Base-by-base conservation (phyloP, 1,284 basidiomycete species). In the Clitocybe nebularis region DNA sequence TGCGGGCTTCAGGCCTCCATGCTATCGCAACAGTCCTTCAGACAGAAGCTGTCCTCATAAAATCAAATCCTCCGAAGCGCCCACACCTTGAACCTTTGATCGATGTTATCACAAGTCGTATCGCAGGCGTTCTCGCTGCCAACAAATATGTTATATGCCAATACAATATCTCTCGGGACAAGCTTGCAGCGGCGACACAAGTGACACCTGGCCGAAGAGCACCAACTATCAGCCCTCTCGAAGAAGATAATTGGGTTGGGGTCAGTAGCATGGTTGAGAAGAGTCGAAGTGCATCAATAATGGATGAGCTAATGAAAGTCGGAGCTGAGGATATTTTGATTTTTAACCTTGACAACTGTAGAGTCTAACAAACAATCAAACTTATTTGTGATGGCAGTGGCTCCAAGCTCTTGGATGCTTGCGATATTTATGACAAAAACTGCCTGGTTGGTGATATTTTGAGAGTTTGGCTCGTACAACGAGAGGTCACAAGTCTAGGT, bases 1-100 rank as follows among this genome's bases (percentile, higher is more conserved):
- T 99, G 96, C 91, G 95, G 30, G 96, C 95, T 17, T 95, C 94
- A 1, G 95, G 95, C 36, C 74, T 99, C 41, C 89, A 91, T 64
- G 82, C 93, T 22, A 96, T 99, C 58, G 87, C 85, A 33, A 95
- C 92, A 1, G 66, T 99, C 10, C 79, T 98, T 43, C 64, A 81
- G 34, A 90, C 93, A 0, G 89, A 99, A 68, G 95, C 95, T 2
- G 91, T 97, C 41, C 80, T 99, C 34, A 97, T 99, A 73, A 86
- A 84, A 47, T 90, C 93, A 1, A 71, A 68, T 41, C 72, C 68
- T 5, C 78, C 81, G 0, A 85, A 84, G 52, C 82, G 91, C 65
- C 72, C 78, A 0, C 68, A 83, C 2, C 71, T 85, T 36, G 69
- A 75, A 2, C 73, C 85, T 7, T 72, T 98, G 42, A 89, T 95